Base-by-base conservation (phyloP, 176 grass and related monocot species). In the Carex scoparia region DNA sequence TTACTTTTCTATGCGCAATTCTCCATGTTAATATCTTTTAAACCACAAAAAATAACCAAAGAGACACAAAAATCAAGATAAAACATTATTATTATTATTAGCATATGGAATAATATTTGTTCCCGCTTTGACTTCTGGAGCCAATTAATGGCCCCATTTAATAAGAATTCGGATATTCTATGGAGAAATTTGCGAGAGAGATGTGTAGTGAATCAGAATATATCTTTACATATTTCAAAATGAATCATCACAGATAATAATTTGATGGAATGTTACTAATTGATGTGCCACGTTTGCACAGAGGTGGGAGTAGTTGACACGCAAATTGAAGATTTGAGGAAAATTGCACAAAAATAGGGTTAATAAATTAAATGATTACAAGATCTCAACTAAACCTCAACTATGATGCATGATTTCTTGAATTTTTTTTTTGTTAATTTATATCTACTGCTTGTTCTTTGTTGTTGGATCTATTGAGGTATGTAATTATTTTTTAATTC, bases 311-410 rank as follows among this genome's bases (percentile, higher is more conserved):
- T 77, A 16, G 73, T 56, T 77, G 73, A 57, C 27, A 77, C 49
- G 27, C 27, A 77, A 57, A 14, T 77, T 77, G 5, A 54, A 56
- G 5, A 56, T 55, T 7, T 35, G 31, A 67, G 30, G 3, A 35
- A 37, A 15, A 1, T 42, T 70, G 35, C 18, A 42, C 14, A 70
- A 18, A 70, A 18, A 42, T 9, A 44, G 13, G 13, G 15, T 40
- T 38, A 70, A 30, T 4, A 70, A 70, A 46, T 48, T 4, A 70
- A 70, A 46, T 48, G 4, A 49, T 76, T 54, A 53, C 72, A 30
- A 28, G 19, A 76, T 76, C 46, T 54, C 72, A 76, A 76, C 72
- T 54, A 54, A 76, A 76, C 72, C 72, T 76, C 72, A 76, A 74
- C 69, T 48, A 44, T 32, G 63, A 14, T 4, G 32, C 32, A 68